Conservation (phyloP, 2,329 filamentous ascomycete species). For the Coniosporium tulheliwenetii region DNA sequence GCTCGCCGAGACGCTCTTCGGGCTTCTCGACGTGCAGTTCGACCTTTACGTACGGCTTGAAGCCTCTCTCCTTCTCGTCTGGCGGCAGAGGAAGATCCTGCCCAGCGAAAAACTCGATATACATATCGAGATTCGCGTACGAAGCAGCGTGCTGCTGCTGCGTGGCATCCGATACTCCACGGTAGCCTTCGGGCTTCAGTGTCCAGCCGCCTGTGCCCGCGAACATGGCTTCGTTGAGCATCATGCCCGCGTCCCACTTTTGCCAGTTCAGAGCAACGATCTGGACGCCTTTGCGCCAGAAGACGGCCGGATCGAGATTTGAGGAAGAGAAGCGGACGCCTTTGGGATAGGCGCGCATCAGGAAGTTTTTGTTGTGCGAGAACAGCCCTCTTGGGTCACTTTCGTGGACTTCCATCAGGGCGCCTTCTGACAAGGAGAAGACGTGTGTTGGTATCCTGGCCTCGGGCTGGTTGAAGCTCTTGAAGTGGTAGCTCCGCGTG, state of each 20-base stretch:
- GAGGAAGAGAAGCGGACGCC: conserved; percentile 69
- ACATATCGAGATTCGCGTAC: conserved; percentile 46
- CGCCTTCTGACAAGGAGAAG: conserved; percentile 47
- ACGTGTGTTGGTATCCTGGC: conserved; percentile 42
- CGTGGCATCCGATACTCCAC: conserved; percentile 15
- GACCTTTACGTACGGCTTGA: conserved; percentile 62
- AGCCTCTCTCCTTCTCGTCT: conserved; percentile 38
- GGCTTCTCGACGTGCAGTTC: conserved; percentile 65
- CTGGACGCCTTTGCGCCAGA: conserved; percentile 81
- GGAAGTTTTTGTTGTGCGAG: conserved; percentile 61
- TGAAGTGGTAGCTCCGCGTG: conserved; percentile 72
- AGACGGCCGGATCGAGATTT: conserved; percentile 70
- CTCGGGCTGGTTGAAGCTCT: conserved; percentile 49
- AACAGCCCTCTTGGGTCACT: conserved; percentile 46
- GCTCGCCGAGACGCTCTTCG: conserved; percentile 28
- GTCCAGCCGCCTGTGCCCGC: conserved; percentile 68
- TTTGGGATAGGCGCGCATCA: conserved; percentile 83
- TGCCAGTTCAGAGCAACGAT: conserved; percentile 94
- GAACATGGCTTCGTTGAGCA: conserved; percentile 93
- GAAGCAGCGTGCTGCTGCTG: conserved; percentile 30
- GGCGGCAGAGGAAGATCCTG: conserved; percentile 57
- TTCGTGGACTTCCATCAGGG: conserved; percentile 50
- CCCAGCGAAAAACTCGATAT: conserved; percentile 59
- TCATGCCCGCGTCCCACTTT: conserved; percentile 78
- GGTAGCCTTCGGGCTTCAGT: conserved; percentile 66